These are phyloP conservation scores for Saksenaea oblongispora DNA, from an alignment of 371 early-diverging fungal species.

Conservation along the genomic window DNA sequence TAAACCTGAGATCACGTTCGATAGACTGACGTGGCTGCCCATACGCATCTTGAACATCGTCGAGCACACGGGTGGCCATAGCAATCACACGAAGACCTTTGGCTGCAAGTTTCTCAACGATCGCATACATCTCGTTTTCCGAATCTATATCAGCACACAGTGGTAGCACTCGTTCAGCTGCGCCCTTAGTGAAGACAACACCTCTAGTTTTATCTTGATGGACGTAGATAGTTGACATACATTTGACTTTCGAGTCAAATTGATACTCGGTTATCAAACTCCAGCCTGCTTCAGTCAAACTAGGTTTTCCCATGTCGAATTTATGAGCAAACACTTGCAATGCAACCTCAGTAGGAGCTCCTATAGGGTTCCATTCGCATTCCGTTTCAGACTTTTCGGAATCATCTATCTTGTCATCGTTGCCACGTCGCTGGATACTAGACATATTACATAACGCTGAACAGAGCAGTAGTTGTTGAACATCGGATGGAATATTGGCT, in stretches of 20 bases:
- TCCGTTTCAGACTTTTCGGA: constrained; percentile 16
- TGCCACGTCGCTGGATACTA: constrained; percentile 38
- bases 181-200: constrained; percentile 64
- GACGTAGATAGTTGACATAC: constrained; percentile 64
- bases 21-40: constrained; percentile 49
- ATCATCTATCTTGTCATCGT: constrained; percentile 10
- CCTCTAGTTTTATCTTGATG: constrained; percentile 16
- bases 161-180: constrained; percentile 69
- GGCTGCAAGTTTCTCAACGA: constrained; percentile 27
- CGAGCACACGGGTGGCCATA: constrained; percentile 58
- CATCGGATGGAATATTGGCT: constrained; percentile 10
- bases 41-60: constrained; percentile 36
- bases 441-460: constrained; percentile 65
- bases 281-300: constrained; percentile 46
- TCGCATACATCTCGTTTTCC: constrained; percentile 11
- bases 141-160: constrained; percentile 51
- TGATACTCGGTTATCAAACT: constrained; percentile 71
- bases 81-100: constrained; percentile 63
- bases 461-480: constrained; percentile 38
- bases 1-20: constrained; percentile 73
- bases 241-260: constrained; percentile 81
- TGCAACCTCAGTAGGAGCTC: constrained; percentile 75
- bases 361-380: constrained; percentile 58
- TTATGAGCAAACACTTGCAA: constrained; percentile 76
- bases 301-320: constrained; percentile 61